Conservation (phyloP, 352 stramenopile species). For the Pythium aphanidermatum region DNA sequence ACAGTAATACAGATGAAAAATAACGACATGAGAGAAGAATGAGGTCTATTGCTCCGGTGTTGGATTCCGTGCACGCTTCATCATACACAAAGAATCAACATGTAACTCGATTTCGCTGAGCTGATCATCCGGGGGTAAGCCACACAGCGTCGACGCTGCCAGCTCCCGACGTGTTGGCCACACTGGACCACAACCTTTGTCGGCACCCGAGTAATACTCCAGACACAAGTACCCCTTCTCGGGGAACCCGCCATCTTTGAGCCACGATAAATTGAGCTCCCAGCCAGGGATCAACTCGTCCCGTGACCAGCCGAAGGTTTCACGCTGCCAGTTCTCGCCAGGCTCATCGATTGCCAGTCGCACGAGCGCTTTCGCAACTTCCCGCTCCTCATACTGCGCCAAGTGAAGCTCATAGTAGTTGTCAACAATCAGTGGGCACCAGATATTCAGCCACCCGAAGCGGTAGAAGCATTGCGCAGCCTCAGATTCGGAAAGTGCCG, state of each 20-base stretch:
- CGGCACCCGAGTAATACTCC: constrained; percentile 72
- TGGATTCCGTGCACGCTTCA: constrained; percentile 11
- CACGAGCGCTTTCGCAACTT: constrained; percentile 66
- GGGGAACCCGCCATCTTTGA: constrained; percentile 71
- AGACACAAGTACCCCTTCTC: constrained; percentile 72
- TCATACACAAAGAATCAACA: constrained; percentile 52
- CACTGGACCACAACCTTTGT: constrained; percentile 65
- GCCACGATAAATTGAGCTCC: constrained; percentile 77
- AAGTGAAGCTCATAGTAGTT: constrained; percentile 78
- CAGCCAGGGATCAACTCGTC: constrained; percentile 75
- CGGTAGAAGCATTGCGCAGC: constrained; percentile 53
- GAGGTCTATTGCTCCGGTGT: neutral
- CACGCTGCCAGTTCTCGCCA: constrained; percentile 73
- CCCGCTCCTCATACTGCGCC: constrained; percentile 61
- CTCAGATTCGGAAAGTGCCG: constrained; percentile 48
- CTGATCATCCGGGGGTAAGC: constrained; percentile 33
- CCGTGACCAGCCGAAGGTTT: constrained; percentile 72
- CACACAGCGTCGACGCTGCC: constrained; percentile 40
- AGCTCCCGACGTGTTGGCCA: constrained; percentile 59
- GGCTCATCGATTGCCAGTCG: constrained; percentile 74
- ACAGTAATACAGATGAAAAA: constrained; percentile 5
- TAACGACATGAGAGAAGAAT: neutral
- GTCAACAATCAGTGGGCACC: constrained; percentile 57
- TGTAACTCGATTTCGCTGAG: constrained; percentile 39
- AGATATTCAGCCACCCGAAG: constrained; percentile 69